Evolutionary conservation across 75 land plant species (phyloP), one percentile per base, ranked within the genome.

Genomic region (Picea sitchensis): DNA sequence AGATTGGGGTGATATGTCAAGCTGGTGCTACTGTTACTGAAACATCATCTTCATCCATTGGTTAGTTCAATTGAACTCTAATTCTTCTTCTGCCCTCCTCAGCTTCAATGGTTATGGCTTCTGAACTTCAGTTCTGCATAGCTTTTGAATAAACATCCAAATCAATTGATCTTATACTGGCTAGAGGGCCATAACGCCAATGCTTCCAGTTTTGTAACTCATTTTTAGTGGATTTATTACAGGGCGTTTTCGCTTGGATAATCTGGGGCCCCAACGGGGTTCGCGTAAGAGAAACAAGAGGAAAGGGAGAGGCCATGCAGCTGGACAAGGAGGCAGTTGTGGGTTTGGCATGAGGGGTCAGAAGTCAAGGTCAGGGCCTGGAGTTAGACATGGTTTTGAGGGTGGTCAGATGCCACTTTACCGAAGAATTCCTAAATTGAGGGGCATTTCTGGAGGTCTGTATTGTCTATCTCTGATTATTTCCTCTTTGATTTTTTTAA

Each of bases 321-420:
- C 98, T 3, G 98, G 99, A 4, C 98, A 98, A 76, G 98, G 98
- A 0, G 83, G 79, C 41, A 95, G 98, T 79, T 95, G 98, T 83
- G 99, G 99, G 67, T 98, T 95, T 80, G 99, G 99, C 0, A 98
- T 95, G 99, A 86, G 96, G 36, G 98, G 99, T 21, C 99, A 98
- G 86, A 95, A 98, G 74, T 98, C 99, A 38, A 82, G 99, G 88
- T 93, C 99, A 8, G 99, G 99, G 7, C 96, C 99, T 36, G 95
- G 98, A 11, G 96, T 95, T n/a, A 77, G 92, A 4, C 90, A 72
- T 36, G 99, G 99, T 2, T 97, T 97, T 69, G 99, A 97, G 72
- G 99, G 99, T 18, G 99, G 98, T 4, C 99, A 98, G 74, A 98
- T 90, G 89, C 99, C 99, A 2, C 88, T 98, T 23, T 95, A 98